phyloP scores from a whole-genome alignment of 495 filamentous ascomycete genomes.

The Tuber indicum region DNA sequence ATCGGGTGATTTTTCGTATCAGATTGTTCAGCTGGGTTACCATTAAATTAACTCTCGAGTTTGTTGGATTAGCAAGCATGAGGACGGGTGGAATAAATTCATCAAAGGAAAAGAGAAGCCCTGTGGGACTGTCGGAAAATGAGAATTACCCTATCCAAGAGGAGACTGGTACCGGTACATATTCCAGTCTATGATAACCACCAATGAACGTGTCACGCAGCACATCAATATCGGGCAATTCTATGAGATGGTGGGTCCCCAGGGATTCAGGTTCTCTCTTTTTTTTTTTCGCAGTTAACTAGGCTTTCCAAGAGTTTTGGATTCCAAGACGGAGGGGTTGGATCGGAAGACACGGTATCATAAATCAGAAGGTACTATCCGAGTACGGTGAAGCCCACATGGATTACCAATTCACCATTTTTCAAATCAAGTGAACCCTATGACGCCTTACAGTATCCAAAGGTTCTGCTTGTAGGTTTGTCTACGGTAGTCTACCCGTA shows the following conservation, averaged over 20 bases:
- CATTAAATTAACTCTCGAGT: not conserved
- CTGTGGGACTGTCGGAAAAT: not conserved
- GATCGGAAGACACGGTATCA: constrained; percentile 15
- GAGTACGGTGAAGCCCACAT: not conserved
- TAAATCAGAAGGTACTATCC: constrained; percentile 7
- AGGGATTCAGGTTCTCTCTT: not conserved
- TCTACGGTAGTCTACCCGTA: not conserved
- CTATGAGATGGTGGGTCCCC: not conserved
- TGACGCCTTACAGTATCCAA: not conserved
- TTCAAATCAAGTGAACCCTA: not conserved
- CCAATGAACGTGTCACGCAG: not conserved
- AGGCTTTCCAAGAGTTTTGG: not conserved
- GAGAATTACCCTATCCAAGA: not conserved
- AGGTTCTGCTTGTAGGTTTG: not conserved
- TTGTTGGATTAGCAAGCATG: constrained; percentile 3
- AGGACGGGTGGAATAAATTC: not conserved
- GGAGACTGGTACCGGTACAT: not conserved
- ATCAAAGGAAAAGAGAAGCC: not conserved
- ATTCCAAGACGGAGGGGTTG: constrained; percentile 14
- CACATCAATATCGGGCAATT: not conserved
- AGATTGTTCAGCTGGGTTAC: not conserved
- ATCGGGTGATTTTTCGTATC: not conserved
- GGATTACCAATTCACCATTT: not conserved
- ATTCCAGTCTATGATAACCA: not conserved
- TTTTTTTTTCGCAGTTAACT: not conserved